These are phyloP conservation scores for Hortiboletus campestris DNA, from an alignment of 768 basidiomycete genomes.

Conservation along the genomic window DNA sequence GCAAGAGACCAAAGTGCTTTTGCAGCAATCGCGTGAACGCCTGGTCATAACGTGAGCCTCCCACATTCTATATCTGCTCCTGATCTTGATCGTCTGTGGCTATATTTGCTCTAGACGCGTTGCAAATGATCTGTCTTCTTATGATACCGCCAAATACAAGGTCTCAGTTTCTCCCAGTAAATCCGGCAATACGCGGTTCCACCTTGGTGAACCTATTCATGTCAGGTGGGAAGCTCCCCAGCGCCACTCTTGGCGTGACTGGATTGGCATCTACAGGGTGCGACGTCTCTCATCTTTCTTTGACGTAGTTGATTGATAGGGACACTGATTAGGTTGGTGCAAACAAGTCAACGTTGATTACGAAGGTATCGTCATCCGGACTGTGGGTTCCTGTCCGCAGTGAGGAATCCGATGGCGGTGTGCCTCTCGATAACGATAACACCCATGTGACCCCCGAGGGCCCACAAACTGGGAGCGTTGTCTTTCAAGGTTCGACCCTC, in stretches of 20 bases:
- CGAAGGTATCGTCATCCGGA: conserved; percentile 80
- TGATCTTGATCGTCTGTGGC: background rate
- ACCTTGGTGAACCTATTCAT: conserved; percentile 86
- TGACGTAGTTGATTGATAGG: background rate
- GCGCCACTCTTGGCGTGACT: conserved; percentile 87
- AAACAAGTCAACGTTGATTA: conserved; percentile 79
- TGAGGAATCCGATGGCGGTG: conserved; percentile 92
- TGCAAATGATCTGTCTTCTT: conserved; percentile 74
- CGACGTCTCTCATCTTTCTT: conserved; percentile 10
- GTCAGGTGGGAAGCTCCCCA: conserved; percentile 86
- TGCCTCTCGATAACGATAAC: conserved; percentile 53
- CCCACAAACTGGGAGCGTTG: conserved; percentile 58
- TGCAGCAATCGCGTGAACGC: conserved; percentile 88
- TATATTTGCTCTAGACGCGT: conserved; percentile 54
- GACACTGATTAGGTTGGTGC: conserved; percentile 69
- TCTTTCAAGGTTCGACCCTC: conserved; percentile 74
- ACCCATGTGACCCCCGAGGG: conserved; percentile 34
- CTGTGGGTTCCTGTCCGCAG: conserved; percentile 92
- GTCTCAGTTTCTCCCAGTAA: conserved; percentile 55
- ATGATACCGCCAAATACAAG: conserved; percentile 79
- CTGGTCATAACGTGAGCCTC: conserved; percentile 84
- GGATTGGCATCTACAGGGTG: conserved; percentile 93
- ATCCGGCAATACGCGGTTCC: conserved; percentile 61
- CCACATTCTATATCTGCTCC: background rate
- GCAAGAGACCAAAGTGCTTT: conserved; percentile 86